Conservation (phyloP, 192 early-diverging fungal species). For the Entomortierella lignicola region DNA sequence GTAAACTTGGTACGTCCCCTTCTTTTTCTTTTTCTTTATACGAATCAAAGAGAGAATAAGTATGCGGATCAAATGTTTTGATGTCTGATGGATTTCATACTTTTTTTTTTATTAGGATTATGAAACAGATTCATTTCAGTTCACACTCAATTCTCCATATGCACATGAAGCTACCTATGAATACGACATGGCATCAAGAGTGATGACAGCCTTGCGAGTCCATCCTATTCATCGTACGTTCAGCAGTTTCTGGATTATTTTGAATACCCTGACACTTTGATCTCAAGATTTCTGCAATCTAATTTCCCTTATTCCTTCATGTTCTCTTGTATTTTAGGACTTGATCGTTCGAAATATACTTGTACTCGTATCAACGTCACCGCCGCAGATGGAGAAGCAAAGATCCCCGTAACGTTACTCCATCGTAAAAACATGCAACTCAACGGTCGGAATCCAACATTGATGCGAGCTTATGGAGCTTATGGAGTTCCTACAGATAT, state of each 20-base stretch:
- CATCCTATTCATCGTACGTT: slow-evolving; percentile 65
- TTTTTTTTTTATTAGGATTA: slow-evolving; percentile 54
- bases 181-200: slow-evolving; percentile 67
- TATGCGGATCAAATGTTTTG: not conserved
- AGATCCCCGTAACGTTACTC: slow-evolving; percentile 76
- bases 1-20: slow-evolving; percentile 61
- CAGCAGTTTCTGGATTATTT: too few relatives aligned
- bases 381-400: slow-evolving; percentile 49
- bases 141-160: slow-evolving; percentile 72
- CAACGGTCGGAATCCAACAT: slow-evolving; percentile 62
- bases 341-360: slow-evolving; percentile 59
- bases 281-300: not conserved
- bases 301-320: not conserved
- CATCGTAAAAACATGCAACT: slow-evolving; percentile 60
- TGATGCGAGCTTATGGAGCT: slow-evolving; percentile 85
- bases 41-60: not conserved
- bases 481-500: slow-evolving; percentile 82
- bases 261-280: not conserved
- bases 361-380: slow-evolving; percentile 60
- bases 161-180: slow-evolving; percentile 74
- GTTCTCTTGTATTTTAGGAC: slow-evolving; percentile 51
- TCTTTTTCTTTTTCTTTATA: not conserved
- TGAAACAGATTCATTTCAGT: slow-evolving; percentile 68
- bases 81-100: not conserved
- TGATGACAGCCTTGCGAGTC: slow-evolving; percentile 55